phyloP scores from a whole-genome alignment of 495 filamentous ascomycete species.

The Massariosphaeria phaeospora region DNA sequence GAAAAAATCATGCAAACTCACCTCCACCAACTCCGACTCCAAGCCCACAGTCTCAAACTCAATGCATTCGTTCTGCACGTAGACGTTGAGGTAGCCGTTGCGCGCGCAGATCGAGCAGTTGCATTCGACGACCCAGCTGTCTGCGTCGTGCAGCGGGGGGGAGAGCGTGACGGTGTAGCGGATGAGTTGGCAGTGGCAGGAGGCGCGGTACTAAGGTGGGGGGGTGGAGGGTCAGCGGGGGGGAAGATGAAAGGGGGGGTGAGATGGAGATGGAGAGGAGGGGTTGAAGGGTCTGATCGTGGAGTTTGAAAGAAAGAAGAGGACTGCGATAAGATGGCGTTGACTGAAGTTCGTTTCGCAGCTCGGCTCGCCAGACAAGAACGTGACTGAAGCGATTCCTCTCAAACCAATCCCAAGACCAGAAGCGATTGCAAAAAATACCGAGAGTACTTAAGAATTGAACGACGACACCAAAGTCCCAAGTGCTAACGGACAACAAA shows the following conservation, averaged over 20 bases:
- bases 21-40: slow-evolving; percentile 15
- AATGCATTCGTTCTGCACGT: slow-evolving; percentile 36
- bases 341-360: no score
- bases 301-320: no score
- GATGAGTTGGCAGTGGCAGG: slow-evolving; percentile 27
- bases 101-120: slow-evolving; percentile 45
- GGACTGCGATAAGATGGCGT: no score
- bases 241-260: background rate
- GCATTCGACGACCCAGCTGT: slow-evolving; percentile 35
- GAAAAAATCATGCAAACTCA: no score
- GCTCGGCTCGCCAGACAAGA: no score
- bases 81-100: slow-evolving; percentile 45
- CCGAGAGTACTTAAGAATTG: background rate
- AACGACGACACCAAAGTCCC: no score
- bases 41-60: slow-evolving; percentile 24
- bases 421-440: no score
- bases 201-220: slow-evolving; percentile 28
- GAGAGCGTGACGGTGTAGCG: slow-evolving; percentile 34
- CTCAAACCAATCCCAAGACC: no score
- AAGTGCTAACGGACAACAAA: background rate
- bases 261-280: background rate
- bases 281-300: background rate
- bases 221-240: background rate
- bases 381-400: no score
- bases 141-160: slow-evolving; percentile 34